Percentiles rank a stretch among this genome's conserved stretches.
Evolutionary conservation across 1,139 yeast species (phyloP).

Genomic region (Tardiomyces blankii): DNA sequence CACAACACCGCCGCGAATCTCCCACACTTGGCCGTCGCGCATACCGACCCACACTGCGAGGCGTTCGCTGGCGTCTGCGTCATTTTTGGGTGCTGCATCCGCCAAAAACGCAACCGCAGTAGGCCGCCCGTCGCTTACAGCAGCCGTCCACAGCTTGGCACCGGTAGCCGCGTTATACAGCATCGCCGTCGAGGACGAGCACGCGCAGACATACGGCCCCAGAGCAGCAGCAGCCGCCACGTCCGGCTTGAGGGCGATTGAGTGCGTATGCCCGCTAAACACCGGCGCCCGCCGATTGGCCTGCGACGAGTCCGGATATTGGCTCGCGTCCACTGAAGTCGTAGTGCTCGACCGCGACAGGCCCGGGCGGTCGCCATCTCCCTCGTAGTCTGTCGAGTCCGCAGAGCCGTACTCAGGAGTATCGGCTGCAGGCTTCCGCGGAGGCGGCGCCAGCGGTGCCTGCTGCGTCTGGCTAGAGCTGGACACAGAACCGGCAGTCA

Average conservation of each 20-base stretch:
- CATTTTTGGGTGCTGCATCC: conserved; percentile 13
- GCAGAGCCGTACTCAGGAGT: background rate
- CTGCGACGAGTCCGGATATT: conserved; percentile 26
- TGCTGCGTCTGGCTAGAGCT: too few relatives aligned
- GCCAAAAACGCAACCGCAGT: conserved; percentile 18
- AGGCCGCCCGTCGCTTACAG: conserved; percentile 17
- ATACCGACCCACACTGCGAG: conserved; percentile 27
- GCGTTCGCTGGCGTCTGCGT: conserved; percentile 12
- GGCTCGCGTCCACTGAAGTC: background rate
- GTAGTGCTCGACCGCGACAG: background rate
- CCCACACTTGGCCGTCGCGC: conserved; percentile 27
- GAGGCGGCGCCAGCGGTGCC: background rate
- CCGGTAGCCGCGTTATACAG: conserved; percentile 20
- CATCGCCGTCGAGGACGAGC: conserved; percentile 15
- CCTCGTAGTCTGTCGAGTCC: background rate
- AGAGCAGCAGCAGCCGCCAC: conserved; percentile 15
- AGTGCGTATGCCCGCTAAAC: conserved; percentile 19
- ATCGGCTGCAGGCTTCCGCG: background rate
- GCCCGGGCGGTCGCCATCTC: background rate
- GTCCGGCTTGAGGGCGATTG: conserved; percentile 18
- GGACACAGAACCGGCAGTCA: too few relatives aligned
- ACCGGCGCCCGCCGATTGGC: conserved; percentile 26
- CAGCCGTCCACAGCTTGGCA: conserved; percentile 16
- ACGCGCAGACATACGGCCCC: conserved; percentile 18
- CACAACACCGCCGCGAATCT: conserved; percentile 16